A percentile compares a stretch with the other conserved stretches of the same genome.
phyloP scores from a whole-genome alignment of 805 yeast genomes.

The Saccharomyces mikatae region DNA sequence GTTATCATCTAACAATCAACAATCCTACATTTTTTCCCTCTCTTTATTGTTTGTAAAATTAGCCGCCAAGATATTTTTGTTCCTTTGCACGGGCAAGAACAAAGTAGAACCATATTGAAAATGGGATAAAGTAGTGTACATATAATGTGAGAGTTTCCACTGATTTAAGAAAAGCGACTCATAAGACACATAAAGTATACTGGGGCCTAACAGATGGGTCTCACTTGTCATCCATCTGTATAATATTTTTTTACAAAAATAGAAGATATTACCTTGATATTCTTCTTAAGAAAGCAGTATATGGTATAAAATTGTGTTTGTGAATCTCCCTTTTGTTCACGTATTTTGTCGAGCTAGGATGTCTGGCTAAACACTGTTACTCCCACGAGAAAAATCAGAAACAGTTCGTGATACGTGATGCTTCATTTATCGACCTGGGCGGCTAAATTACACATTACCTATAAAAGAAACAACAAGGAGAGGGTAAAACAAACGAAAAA shows the following conservation, averaged over 20 bases:
- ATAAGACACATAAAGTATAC: not conserved
- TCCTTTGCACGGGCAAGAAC: not conserved
- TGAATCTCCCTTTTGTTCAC: too few species aligned
- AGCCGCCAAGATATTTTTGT: not conserved
- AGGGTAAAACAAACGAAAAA: too few species aligned
- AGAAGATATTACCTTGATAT: too few species aligned
- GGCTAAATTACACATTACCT: not conserved
- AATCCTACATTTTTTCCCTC: not conserved
- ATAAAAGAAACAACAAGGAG: not conserved
- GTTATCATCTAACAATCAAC: not conserved
- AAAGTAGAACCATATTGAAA: not conserved
- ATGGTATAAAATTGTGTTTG: too few species aligned
- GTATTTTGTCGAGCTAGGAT: too few species aligned
- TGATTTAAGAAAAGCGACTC: not conserved
- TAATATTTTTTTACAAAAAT: too few species aligned
- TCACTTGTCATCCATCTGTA: too few species aligned
- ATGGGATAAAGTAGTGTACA: not conserved
- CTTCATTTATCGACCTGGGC: not conserved
- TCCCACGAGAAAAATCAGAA: not conserved
- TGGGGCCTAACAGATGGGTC: not conserved
- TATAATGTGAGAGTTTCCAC: too few species aligned
- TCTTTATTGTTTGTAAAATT: not conserved
- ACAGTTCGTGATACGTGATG: not conserved
- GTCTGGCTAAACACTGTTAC: too few species aligned
- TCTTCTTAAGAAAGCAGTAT: too few species aligned